Base-by-base conservation (phyloP, 805 yeast genomes). In the Cyberlindnera mississippiensis region DNA sequence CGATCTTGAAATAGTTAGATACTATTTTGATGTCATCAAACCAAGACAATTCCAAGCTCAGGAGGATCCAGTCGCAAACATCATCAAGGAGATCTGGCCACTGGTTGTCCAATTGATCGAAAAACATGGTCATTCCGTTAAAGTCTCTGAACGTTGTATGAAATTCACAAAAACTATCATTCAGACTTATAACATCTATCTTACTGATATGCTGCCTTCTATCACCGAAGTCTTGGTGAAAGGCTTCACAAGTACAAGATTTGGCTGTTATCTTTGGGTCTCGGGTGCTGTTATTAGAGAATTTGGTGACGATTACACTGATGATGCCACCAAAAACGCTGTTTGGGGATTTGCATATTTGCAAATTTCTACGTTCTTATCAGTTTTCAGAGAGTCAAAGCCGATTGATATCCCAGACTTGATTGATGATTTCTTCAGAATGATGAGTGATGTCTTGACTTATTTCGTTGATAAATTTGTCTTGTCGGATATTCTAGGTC, bases 251-350 rank as follows among this genome's bases (percentile, higher is more conserved):
- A 64, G 66, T 20, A 82, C 83, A 16, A 75, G 79, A 28, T 76
- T 67, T 55, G 97, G 96, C 4, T 86, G 96, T 59, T 89, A 83
- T 57, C 65, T 90, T 42, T 90, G 95, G 93, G 91, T 86, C 12
- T 82, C 95, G 3, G 97, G 96, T 8, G 72, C 84, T 9, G 67
- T 89, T 20, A 78, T 85, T 39, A 77, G 85, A 42, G 91, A 86
- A 46, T 90, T 72, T 61, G 78, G 81, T 24, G 82, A 80, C 50
- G 78, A 73, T 35, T 73, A 68, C 44, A 65, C 63, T 20, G 62
- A 65, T n/a, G 71, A 60, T 8, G 71, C 67, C 4, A 64, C 80
- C 16, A 76, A 75, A 48, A 71, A 70, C 22, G 75, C 85, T 2
- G 79, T 85, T 15, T 88, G 87, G 82, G 69, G 73, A 40, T 88